Base-by-base conservation (phyloP, 2,329 filamentous ascomycete genomes). In the Cladobotryum mycophilum region DNA sequence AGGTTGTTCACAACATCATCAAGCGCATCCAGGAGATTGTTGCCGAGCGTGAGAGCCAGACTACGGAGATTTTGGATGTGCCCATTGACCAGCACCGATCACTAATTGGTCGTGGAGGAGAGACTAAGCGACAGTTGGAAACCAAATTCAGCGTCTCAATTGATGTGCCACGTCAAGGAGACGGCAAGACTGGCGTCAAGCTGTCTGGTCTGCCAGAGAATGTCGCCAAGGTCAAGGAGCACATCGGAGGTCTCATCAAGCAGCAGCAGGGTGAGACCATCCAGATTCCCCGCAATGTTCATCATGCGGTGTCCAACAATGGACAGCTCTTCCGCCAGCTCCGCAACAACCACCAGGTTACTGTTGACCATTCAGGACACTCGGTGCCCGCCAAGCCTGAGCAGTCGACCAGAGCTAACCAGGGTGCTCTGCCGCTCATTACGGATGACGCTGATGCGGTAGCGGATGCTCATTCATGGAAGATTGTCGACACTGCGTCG, bases 291-390 rank as follows among this genome's bases (percentile, higher is more conserved):
- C 81, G 84, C 53, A 82, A 84, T 60, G 75, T 93, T 53, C 93
- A 99, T 73, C 89, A 97, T 66, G 72, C 78, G 53, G 79, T 99
- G 58, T 81, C 88, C 47, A 92, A 96, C 66, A 91, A 92, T 57
- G 93, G 92, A 1, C 85, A 90, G 60, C 88, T 97, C 73, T 96
- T 97, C 86, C 88, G 92, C 58, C 86, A 84, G 61, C 82, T 99
- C 40, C 84, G 87, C 57, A 91, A 84, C 68, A 88, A 96, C 63
- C 80, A 88, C 70, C 85, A 88, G 59, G 89, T 99, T 58, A 93
- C 86, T 1, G 87, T 99, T 48, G 91, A 97, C 67, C 93, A 97
- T 65, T 88, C 83, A 49, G 90, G 91, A 41, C 83, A 93, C 53
- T 74, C 85, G 51, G 74, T 87, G 4, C 93, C 93, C 5, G 67